These are phyloP conservation scores for Venturia nashicola DNA, from an alignment of 2,329 filamentous ascomycete species.

Conservation along the genomic window DNA sequence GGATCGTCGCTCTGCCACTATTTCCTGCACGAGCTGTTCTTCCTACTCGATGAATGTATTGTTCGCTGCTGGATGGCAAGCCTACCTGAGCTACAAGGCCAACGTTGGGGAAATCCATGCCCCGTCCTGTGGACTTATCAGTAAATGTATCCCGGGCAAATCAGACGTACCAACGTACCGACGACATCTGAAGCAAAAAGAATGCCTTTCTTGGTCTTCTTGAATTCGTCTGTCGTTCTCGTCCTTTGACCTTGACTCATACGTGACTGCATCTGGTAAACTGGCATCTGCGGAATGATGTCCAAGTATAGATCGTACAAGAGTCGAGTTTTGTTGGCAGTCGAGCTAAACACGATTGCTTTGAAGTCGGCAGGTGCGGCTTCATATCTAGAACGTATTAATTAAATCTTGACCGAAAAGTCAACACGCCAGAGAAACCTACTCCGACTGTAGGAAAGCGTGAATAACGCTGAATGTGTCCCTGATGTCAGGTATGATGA, in stretches of 20 bases:
- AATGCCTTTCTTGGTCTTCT: constrained; percentile 66
- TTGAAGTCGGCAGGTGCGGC: constrained; percentile 51
- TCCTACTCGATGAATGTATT: constrained; percentile 95
- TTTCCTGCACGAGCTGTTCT: constrained; percentile 54
- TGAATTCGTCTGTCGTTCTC: constrained; percentile 80
- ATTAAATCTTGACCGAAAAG: not conserved
- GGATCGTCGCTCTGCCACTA: constrained; percentile 41
- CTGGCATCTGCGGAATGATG: constrained; percentile 62
- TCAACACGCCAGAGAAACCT: constrained; percentile 13
- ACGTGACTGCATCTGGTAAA: constrained; percentile 85
- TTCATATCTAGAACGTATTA: not conserved
- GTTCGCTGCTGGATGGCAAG: constrained; percentile 88
- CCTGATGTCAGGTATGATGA: constrained; percentile 43
- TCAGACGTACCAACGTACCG: constrained; percentile 31
- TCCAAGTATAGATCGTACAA: constrained; percentile 77
- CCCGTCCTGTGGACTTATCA: constrained; percentile 36
- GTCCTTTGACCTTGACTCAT: constrained; percentile 80
- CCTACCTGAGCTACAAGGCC: constrained; percentile 92
- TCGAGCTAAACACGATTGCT: constrained; percentile 49
- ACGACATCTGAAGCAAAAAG: constrained; percentile 94
- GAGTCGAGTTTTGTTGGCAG: constrained; percentile 33
- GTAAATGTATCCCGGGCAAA: constrained; percentile 15
- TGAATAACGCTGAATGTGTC: constrained; percentile 34
- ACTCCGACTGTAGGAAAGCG: constrained; percentile 50
- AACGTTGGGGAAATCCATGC: constrained; percentile 88